phyloP scores from a whole-genome alignment of 75 land plant genomes.

The Selaginella tamariscina region DNA sequence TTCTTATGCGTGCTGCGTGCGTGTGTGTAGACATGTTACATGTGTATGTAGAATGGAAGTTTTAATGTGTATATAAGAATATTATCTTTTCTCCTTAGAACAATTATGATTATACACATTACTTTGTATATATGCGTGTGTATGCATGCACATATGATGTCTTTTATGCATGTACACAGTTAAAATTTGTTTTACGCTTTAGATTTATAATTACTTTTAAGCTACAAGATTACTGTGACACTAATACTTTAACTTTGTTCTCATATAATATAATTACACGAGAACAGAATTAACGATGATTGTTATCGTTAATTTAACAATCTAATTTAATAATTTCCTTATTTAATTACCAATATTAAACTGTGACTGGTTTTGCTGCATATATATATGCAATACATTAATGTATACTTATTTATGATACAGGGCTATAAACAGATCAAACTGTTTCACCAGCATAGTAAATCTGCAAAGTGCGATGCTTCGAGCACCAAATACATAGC shows the following conservation, averaged over 20 bases:
- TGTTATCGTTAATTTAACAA: too few relatives aligned
- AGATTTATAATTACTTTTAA: neutral
- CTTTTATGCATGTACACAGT: neutral
- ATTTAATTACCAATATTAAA: too few relatives aligned
- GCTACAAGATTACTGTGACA: neutral
- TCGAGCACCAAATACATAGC: conserved; percentile 42
- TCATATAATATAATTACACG: too few relatives aligned
- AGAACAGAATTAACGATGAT: too few relatives aligned
- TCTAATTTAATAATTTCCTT: too few relatives aligned
- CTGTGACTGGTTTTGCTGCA: neutral
- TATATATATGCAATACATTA: neutral
- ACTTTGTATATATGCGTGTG: neutral
- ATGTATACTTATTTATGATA: neutral
- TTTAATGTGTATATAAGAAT: neutral
- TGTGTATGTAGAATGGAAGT: neutral
- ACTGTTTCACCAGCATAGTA: conserved; percentile 33
- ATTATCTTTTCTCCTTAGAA: neutral
- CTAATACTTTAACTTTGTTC: neutral
- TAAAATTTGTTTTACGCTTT: neutral
- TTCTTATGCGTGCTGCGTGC: conserved; percentile 8
- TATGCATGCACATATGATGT: too few relatives aligned
- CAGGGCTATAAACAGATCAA: conserved; percentile 48
- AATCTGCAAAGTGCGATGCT: conserved; percentile 22
- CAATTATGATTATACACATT: neutral
- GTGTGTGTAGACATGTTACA: neutral